Base-by-base conservation (phyloP, 331 rosid species). In the Pyrus hybrid region DNA sequence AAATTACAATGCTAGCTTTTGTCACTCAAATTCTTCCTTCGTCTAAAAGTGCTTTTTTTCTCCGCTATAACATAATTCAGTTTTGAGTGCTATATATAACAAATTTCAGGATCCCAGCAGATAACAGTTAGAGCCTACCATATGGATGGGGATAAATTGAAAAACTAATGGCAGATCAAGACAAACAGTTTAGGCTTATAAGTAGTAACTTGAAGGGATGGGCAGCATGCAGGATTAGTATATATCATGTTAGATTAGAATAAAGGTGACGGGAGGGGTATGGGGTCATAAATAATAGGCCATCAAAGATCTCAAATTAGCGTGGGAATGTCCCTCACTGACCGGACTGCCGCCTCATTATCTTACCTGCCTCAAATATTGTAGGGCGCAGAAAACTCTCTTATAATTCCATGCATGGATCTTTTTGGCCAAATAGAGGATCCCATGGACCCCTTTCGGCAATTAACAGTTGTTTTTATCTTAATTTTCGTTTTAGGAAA, bases 301-400 rank as follows among this genome's bases (percentile, higher is more conserved):
- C 56, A 49, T 49, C 8, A 49, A 49, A 6, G 56, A 4, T 16
- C 37, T 54, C 80, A 58, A 65, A 41, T 66, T 66, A 76, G 71
- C 90, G 81, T 86, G 87, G 83, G 77, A 85, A 60, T 88, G 93
- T 85, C 85, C 74, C 87, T 58, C 71, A 51, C 82, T 86, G 23
- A 80, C 85, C 82, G 74, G 86, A 86, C 93, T 84, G 81, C 51
- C 77, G 74, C 72, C 80, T 74, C 74, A 64, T 30, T 35, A 43
- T 72, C 86, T 85, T 86, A 90, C 80, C 91, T 83, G 87, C 91
- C 81, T 85, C 83, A 77, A 26, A 68, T 83, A 64, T 83, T 71
- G 74, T 72, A 71, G 60, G 63, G 22, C 26, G 58, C 77, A 14
- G 12, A 43, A 13, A 53, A 58, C 32, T 41, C 45, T 54, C 22